Conservation (phyloP, 2,329 filamentous ascomycete species). For the Venturia asperata region DNA sequence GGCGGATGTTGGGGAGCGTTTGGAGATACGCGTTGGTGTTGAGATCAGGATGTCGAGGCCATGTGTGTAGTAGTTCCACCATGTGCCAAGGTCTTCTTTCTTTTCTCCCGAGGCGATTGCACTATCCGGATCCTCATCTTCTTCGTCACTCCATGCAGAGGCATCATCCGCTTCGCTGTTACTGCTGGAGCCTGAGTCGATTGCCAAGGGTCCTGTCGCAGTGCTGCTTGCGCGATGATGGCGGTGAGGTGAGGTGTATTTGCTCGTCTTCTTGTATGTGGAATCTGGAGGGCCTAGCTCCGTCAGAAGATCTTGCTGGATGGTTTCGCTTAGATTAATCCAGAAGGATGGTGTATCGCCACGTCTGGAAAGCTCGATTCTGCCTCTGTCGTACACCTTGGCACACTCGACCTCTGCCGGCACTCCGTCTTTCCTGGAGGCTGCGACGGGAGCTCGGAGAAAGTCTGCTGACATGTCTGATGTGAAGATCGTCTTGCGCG, state of each 20-base stretch:
- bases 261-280: slow-evolving; percentile 76
- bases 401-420: slow-evolving; percentile 83
- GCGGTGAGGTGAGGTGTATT: slow-evolving; percentile 3
- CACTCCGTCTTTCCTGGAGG: slow-evolving; percentile 68
- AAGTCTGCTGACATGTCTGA: slow-evolving; percentile 26
- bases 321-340: slow-evolving; percentile 77
- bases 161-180: slow-evolving; percentile 19
- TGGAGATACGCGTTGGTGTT: slow-evolving; percentile 49
- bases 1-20: slow-evolving; percentile 23
- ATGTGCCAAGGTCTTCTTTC: slow-evolving; percentile 60
- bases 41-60: slow-evolving; percentile 94
- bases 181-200: background rate
- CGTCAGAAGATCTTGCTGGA: slow-evolving; percentile 81
- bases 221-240: slow-evolving; percentile 10
- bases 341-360: slow-evolving; percentile 55
- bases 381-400: slow-evolving; percentile 69
- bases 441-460: slow-evolving; percentile 37
- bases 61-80: slow-evolving; percentile 96
- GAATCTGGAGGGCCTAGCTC: slow-evolving; percentile 90
- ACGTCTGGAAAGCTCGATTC: slow-evolving; percentile 68
- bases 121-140: slow-evolving; percentile 39
- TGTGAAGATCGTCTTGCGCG: slow-evolving; percentile 68
- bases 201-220: slow-evolving; percentile 8
- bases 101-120: slow-evolving; percentile 50
- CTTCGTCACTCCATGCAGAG: slow-evolving; percentile 51